These are phyloP conservation scores for Acorus gramineus DNA, from an alignment of 106 monocot genomes.

Conservation along the genomic window DNA sequence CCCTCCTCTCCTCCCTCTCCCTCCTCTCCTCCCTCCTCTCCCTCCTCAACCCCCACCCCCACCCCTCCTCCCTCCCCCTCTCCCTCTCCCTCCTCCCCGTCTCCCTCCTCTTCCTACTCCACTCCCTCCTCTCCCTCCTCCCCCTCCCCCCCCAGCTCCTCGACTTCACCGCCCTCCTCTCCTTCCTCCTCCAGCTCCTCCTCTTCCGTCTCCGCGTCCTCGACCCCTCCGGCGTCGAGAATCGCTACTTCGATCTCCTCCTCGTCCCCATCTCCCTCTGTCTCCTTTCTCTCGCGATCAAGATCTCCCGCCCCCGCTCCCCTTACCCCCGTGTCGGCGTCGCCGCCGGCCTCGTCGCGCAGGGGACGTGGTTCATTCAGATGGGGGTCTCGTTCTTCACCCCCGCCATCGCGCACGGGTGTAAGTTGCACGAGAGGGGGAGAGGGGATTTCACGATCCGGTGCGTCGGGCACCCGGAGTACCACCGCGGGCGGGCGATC, in stretches of 20 bases:
- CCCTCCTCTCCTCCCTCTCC: constrained; percentile 16
- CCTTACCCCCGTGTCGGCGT: constrained; percentile 42
- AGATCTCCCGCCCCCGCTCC: constrained; percentile 31
- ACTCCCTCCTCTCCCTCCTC: constrained; percentile 3
- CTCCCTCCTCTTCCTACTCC: constrained; percentile 9
- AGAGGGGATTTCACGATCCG: constrained; percentile 41
- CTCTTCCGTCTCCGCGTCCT: constrained; percentile 20
- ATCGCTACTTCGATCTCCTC: constrained; percentile 69
- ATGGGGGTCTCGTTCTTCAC: constrained; percentile 93
- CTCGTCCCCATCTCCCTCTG: constrained; percentile 51
- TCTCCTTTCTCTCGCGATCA: constrained; percentile 25
- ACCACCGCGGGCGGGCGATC: constrained; percentile 60
- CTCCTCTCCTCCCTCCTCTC: constrained; percentile 15
- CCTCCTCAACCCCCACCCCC: constrained; percentile 8
- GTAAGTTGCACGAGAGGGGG: constrained; percentile 31
- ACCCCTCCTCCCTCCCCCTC: constrained; percentile 6
- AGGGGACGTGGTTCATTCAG: constrained; percentile 91
- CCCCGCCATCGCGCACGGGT: constrained; percentile 59
- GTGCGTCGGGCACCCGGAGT: constrained; percentile 51
- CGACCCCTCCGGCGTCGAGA: constrained; percentile 43
- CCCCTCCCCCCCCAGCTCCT: constrained; percentile 38
- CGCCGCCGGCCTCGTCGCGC: constrained; percentile 50
- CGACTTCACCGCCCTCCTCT: constrained; percentile 44
- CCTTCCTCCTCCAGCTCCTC: constrained; percentile 45
- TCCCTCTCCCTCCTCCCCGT: constrained; percentile 17